Base-by-base conservation (phyloP, 805 yeast genomes). In the Candida peoriensis region DNA sequence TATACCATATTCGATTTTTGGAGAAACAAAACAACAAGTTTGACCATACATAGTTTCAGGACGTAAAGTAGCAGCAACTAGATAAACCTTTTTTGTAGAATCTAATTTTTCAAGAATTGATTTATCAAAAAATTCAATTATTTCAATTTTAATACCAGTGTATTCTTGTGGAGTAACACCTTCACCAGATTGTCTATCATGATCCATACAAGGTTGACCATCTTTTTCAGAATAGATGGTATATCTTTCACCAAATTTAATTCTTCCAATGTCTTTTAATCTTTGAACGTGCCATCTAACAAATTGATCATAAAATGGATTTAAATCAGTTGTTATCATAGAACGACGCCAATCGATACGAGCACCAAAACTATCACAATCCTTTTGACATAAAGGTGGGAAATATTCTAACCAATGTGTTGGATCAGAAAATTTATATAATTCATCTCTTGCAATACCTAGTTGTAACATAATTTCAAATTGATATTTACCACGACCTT, bases 21-120 rank as follows among this genome's bases (percentile, higher is more conserved):
- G 96, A 20, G 96, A 85, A 17, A 93, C 97, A 54, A 90, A 93
- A 74, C 97, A 89, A 72, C 96, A 86, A 5, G 96, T 86, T 70
- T 93, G 97, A 45, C 97, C 97, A 56, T 89, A 89, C 97, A 93
- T 87, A 49, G 98, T 93, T 68, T 93, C 98, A 21, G 98, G 97
- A 68, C 98, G 81, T 56, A 93, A 76, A 50, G 98, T 93, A 20
- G 97, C 97, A 40, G 98, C 98, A 32, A 93, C 87, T 42, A 93
- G 70, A 66, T 60, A 87, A 20, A 88, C 70, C 50, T 79, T 82
- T 67, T 84, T 86, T 15, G 69, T 60, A 30, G 60, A 52, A 30
- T 61, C 66, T 18, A 76, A 54, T 11, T 43, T 46, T 17, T 58
- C 50, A 16, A 55, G 52, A n/a, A 57, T 61, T 37, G 73, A 66